Conservation (phyloP, 306 rosid species). For the Lathyrus aphaca region DNA sequence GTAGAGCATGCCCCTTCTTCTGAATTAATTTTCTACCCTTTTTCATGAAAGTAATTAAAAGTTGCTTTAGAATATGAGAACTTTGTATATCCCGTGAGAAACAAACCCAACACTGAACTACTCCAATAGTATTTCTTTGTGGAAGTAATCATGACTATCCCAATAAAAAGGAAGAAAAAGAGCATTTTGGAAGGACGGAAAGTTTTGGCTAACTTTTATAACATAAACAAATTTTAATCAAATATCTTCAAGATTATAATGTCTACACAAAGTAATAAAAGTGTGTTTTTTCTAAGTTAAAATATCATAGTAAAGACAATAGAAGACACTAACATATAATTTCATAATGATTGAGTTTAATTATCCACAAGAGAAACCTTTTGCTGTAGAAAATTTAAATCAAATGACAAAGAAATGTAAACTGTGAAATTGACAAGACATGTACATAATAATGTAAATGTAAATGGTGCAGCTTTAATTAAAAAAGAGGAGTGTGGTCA, state of each 20-base stretch:
- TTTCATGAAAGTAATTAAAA: conserved; percentile 42
- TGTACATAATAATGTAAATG: not conserved
- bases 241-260: conserved; percentile 30
- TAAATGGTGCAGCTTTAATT: not conserved
- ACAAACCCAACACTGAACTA: conserved; percentile 39
- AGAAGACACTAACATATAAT: conserved; percentile 37
- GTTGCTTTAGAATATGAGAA: conserved; percentile 28
- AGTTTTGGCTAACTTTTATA: conserved; percentile 25
- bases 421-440: not conserved
- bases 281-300: conserved; percentile 43
- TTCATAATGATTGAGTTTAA: conserved; percentile 46
- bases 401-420: not conserved
- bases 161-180: conserved; percentile 34
- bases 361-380: conserved; percentile 38
- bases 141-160: conserved; percentile 51
- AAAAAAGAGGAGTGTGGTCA: not conserved
- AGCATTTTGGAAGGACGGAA: conserved; percentile 40
- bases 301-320: conserved; percentile 7
- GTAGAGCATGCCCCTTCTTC: not conserved
- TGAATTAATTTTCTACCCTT: not conserved
- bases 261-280: conserved; percentile 36
- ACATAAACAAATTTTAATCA: conserved; percentile 19
- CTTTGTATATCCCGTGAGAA: conserved; percentile 27
- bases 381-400: conserved; percentile 36
- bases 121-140: conserved; percentile 42